phyloP scores from a whole-genome alignment of 441 rosid species.

The Iberis amara region DNA sequence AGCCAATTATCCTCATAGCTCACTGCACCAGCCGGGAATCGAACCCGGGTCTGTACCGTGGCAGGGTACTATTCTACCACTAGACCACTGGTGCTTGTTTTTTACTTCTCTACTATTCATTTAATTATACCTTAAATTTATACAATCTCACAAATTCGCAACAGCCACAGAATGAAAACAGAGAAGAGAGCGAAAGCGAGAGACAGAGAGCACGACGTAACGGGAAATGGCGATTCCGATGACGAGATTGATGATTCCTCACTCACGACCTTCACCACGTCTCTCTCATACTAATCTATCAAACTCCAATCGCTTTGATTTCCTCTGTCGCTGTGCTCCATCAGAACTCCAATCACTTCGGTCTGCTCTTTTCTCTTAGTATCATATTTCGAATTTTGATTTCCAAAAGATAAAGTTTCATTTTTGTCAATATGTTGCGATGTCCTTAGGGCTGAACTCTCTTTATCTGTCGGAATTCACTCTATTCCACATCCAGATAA shows the following conservation, averaged over 20 bases:
- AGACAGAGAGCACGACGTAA: conserved; percentile 3
- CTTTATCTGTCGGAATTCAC: conserved; percentile 54
- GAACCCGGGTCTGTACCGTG: conserved; percentile 96
- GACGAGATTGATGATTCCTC: conserved; percentile 38
- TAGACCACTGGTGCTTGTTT: conserved; percentile 67
- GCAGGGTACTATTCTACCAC: conserved; percentile 98
- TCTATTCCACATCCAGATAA: conserved; percentile 83
- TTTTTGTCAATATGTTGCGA: too few species aligned
- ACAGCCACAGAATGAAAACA: conserved; percentile 11
- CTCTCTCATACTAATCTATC: conserved; percentile 14
- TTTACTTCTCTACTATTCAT: accelerated
- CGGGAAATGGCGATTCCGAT: conserved; percentile 49
- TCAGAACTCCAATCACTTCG: conserved; percentile 40
- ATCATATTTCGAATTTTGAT: too few species aligned
- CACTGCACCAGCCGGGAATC: conserved; percentile 50
- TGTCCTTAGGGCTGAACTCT: too few species aligned
- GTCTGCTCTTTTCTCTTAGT: too few species aligned
- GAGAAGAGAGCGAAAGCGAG: conserved; percentile 2
- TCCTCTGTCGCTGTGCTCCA: conserved; percentile 34
- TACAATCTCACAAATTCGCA: conserved; percentile 3
- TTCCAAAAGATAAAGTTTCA: too few species aligned
- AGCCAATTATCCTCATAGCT: not conserved
- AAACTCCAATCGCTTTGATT: conserved; percentile 14
- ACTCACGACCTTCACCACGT: conserved; percentile 23
- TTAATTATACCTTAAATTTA: accelerated